Conservation (phyloP, 108 stramenopile species). For the Pelagomonas calceolata region DNA sequence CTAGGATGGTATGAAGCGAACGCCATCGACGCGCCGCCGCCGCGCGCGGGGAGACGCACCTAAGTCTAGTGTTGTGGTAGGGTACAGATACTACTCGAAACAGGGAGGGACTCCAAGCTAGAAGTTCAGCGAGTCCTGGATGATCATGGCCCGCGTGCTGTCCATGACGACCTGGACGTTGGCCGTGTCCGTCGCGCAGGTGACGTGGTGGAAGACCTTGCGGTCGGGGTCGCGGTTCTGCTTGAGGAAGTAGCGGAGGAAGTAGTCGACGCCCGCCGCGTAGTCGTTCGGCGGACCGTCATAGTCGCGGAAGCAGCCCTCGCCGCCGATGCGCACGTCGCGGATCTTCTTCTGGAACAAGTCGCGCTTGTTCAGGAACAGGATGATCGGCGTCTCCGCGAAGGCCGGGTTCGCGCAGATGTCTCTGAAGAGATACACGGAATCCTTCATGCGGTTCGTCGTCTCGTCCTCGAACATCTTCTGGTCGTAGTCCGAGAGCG, state of each 20-base stretch:
- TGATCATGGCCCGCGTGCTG: slow-evolving; percentile 44
- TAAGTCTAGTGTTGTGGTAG: no score
- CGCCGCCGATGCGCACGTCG: slow-evolving; percentile 8
- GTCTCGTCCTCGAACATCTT: slow-evolving; percentile 42
- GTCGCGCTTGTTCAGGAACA: slow-evolving; percentile 61
- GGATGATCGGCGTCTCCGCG: slow-evolving; percentile 55
- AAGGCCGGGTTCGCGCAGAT: slow-evolving; percentile 53
- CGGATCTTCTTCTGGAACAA: slow-evolving; percentile 54
- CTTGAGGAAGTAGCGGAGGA: slow-evolving; percentile 9
- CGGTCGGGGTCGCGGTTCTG: slow-evolving; percentile 4
- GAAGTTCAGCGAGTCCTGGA: slow-evolving; percentile 4
- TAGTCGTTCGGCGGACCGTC: slow-evolving; percentile 32
- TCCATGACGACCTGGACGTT: slow-evolving; percentile 45
- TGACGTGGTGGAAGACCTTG: slow-evolving; percentile 40
- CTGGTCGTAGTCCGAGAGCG: slow-evolving; percentile 61
- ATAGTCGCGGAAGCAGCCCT: slow-evolving; percentile 24
- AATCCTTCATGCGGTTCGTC: slow-evolving; percentile 48
- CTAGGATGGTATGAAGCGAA: no score
- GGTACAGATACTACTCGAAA: no score
- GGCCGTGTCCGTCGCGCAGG: slow-evolving; percentile 50
- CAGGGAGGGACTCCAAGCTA: no score
- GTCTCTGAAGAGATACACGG: slow-evolving; percentile 50
- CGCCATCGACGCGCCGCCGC: no score
- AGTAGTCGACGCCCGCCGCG: slow-evolving; percentile 10
- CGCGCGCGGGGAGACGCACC: no score